Base-by-base conservation (phyloP, 2,329 filamentous ascomycete genomes). In the Penicillium digitatum region DNA sequence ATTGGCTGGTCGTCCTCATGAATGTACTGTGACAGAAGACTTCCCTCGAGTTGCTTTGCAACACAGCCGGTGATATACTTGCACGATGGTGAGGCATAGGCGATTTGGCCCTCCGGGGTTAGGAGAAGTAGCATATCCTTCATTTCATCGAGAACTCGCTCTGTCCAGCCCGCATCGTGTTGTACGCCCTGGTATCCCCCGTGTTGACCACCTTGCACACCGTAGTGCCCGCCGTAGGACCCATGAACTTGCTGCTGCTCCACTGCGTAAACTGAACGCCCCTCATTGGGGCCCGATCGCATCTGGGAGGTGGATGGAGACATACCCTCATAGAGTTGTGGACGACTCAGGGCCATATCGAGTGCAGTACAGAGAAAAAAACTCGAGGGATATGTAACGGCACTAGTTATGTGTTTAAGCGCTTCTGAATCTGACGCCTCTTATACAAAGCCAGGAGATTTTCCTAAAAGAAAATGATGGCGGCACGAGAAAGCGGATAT, bases 81-180 rank as follows among this genome's bases (percentile, higher is more conserved):
- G 64, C 88, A 84, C 55, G 88, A 94, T 1, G 89, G 88, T 34
- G 91, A 95, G n/a, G 88, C 85, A 69, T 94, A 95, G 56, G 89
- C 82, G 64, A 97, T 87, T 61, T 88, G 85, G 35, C 91, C 90
- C 65, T 94, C 87, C 24, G 89, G 84, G 44, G 90, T 91, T 48
- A 97, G 82, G 56, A 97, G 91, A 69, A 95, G 87, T 52, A 96
- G 76, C 64, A 96, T 84, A 72, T 96, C 93, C 69, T 87, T 89
- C 64, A 97, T 79, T 78, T 96, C 92, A 72, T 95, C 89, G 24
- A 96, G 83, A 12, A 96, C 87, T 62, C 89, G 87, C 70, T 92
- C 89, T 16, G 90, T 88, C 93, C 93, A 96, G 69, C 94, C 86
- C 58, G 82, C 76, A 55, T 84, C 76, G 70, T 86, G 86, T 16